Percentiles rank a stretch among this genome's conserved stretches.
These are phyloP conservation scores for Boletus speciosus DNA, from an alignment of 768 basidiomycete genomes.

Conservation along the genomic window DNA sequence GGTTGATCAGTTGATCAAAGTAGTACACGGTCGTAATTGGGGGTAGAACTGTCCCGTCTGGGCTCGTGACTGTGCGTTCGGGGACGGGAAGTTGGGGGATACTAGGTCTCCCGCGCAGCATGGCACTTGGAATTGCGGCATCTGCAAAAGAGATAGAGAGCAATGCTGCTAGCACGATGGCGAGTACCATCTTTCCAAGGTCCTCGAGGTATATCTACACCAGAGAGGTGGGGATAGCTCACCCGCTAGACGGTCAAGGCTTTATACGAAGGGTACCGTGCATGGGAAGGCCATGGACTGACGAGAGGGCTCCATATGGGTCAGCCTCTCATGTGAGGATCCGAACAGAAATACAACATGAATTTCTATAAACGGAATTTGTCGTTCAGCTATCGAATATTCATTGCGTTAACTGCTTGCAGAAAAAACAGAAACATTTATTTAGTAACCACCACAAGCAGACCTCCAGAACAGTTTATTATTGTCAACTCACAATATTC, in stretches of 20 bases:
- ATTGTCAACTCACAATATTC: too few species aligned
- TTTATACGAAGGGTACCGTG: slow-evolving; percentile 3
- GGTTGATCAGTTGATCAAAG: slow-evolving; percentile 39
- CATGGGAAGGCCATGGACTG: slow-evolving; percentile 11
- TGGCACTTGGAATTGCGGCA: slow-evolving; percentile 20
- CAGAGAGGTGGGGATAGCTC: background rate
- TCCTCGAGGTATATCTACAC: background rate
- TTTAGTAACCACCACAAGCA: too few species aligned
- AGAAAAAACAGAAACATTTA: too few species aligned
- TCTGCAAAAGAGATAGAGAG: slow-evolving; percentile 10
- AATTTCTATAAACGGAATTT: background rate
- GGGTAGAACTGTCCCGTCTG: slow-evolving; percentile 26
- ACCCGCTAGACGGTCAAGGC: background rate
- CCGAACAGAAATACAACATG: background rate
- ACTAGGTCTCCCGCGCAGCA: slow-evolving; percentile 17
- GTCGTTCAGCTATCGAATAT: background rate
- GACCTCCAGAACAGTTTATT: too few species aligned
- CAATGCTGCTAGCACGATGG: slow-evolving; percentile 5
- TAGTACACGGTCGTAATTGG: slow-evolving; percentile 27
- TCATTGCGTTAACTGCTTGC: too few species aligned
- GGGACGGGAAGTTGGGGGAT: slow-evolving; percentile 13
- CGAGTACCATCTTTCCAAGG: slow-evolving; percentile 10
- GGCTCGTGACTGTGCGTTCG: slow-evolving; percentile 9
- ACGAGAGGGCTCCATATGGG: slow-evolving; percentile 1
- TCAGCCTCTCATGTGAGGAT: slow-evolving; percentile 3